Evolutionary conservation across 2,329 filamentous ascomycete genomes (phyloP), one percentile per base, ranked within the genome.

Genomic region (Aspergillus proliferans): DNA sequence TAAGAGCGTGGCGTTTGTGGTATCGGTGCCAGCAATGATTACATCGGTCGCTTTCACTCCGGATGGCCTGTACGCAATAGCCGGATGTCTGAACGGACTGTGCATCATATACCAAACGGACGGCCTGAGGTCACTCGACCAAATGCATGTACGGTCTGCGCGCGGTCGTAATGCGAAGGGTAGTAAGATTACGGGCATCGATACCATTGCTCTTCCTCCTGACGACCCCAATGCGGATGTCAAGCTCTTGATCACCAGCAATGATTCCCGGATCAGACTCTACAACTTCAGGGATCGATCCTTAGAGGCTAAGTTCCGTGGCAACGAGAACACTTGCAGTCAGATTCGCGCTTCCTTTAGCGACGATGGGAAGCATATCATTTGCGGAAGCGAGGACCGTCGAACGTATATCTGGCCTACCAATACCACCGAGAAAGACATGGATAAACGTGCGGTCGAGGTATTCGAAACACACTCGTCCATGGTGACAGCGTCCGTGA

Each of bases 151-250:
- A n/a, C 84, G 91, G 41, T 96, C 91, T 0, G 89, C 89, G 0
- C 81, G 91, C 51, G 92, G 93, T 2, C 91, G 90, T 64, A 97
- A 96, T 62, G 87, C 91, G 4, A 96, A 95, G 66, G 92, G 92
- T 5, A 95, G 90, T 73, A 98, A 98, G 66, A 95, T 98, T 58
- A 97, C 93, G 0, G 91, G 90, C 6, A 95, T 98, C 47, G 84
- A 92, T 61, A 86, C 89, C 0, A 83, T 85, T 55, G 69, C 73
- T 14, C 75, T 82, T 44, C 82, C 83, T 4, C 75, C 77, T 2
- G 72, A 77, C 19, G 73, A 79, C 45, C 72, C 74, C 2, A 79
- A 79, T 33, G 82, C 82, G 1, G 86, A 91, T 47, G 79, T 88
- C 45, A 95, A 94, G 61, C 75, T 98, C 2, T 75, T 98, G 6